phyloP scores from a whole-genome alignment of 192 early-diverging fungal genomes.

The Chytriomyces sp. region DNA sequence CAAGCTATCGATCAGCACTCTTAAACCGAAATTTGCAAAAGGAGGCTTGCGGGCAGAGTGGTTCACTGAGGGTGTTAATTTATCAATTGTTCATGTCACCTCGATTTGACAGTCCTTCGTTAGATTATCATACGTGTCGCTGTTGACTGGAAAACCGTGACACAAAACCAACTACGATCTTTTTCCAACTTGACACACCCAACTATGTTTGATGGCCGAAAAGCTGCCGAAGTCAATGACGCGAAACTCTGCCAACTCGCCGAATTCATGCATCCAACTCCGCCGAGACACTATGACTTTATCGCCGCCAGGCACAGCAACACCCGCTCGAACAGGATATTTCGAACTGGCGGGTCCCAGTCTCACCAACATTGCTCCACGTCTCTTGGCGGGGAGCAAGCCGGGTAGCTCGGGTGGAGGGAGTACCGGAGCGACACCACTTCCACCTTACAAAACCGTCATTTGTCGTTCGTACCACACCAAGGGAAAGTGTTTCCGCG shows the following conservation, averaged over 20 bases:
- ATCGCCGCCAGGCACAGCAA: background rate
- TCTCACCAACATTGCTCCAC: constrained; percentile 7
- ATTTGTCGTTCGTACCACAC: constrained; percentile 21
- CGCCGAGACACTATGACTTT: background rate
- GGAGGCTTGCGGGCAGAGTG: no score
- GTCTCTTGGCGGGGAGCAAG: constrained; percentile 3
- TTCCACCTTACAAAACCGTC: constrained; percentile 30
- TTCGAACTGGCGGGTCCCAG: background rate
- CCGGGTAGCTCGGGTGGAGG: background rate
- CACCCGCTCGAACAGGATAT: background rate
- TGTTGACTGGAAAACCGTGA: constrained; percentile 35
- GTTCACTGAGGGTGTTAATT: no score
- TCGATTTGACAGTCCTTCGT: no score
- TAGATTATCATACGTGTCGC: constrained; percentile 27
- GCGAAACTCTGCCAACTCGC: background rate
- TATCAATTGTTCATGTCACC: no score
- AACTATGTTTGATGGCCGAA: background rate
- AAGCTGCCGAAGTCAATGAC: constrained; percentile 2
- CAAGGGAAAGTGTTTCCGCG: constrained; percentile 25
- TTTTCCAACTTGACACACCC: background rate
- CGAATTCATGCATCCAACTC: background rate
- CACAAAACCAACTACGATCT: background rate
- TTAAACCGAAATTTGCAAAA: no score
- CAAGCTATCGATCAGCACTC: no score
- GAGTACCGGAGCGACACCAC: background rate